Evolutionary conservation across 768 basidiomycete genomes (phyloP), one percentile per base, ranked within the genome.

Genomic region (Gloeophyllum trabeum): DNA sequence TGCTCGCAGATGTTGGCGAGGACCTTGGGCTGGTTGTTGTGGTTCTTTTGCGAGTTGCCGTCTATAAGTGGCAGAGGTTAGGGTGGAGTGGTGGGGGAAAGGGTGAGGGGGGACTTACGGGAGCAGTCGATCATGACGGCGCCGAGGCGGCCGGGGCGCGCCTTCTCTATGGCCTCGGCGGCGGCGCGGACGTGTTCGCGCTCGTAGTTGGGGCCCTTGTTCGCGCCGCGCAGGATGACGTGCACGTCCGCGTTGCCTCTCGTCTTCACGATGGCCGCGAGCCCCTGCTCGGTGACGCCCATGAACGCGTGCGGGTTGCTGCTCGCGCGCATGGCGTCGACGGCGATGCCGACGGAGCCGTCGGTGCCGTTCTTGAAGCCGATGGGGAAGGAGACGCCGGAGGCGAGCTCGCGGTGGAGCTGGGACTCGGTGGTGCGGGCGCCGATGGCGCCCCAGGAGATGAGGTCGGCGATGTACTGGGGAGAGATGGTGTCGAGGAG

Each of bases 321-420:
- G 10, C 89, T 77, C 0, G 89, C 81, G 46, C 81, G 76, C 93
- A 98, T 97, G 13, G 94, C 96, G 60, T 99, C 96, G 43, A 98
- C 85, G 2, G 94, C 94, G 25, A 98, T 89, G 0, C 53, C 38
- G 24, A 58, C 52, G 34, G 79, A 80, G 42, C 96, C 96, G 60
- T 98, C 94, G 3, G 96, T 99, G 42, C 96, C 94, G 59, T 99
- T 99, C 64, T 99, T 99, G 80, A 99, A 99, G 6, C 91, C 89
- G 49, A 97, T 90, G 18, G 96, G 93, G 81, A 96, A 98, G 40
- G 93, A 96, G 20, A 88, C 82, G 55, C 93, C 94, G 3, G 86
- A 91, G 4, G 91, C 92, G 35, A 97, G 81, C 61, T 97, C 96
- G 45, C 96, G 81, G 56, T 98, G 96, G 5, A 99, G 78, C 62